Conservation (phyloP, 305 asterid genomes). For the Caryopteris hybrid region DNA sequence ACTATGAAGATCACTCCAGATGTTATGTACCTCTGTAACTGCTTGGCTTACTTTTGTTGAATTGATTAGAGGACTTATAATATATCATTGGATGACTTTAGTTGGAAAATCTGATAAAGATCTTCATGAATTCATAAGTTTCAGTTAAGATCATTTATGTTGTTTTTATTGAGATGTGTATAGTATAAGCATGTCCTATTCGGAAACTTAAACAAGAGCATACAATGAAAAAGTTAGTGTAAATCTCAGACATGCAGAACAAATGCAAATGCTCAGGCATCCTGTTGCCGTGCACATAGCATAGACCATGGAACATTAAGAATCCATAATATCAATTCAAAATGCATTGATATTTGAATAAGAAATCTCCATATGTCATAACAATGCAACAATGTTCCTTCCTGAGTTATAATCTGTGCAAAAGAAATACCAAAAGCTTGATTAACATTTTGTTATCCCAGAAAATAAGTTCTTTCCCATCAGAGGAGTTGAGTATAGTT, state of each 20-base stretch:
- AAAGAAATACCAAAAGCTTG: background rate
- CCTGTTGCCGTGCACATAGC: background rate
- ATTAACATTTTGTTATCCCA: background rate
- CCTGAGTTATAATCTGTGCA: background rate
- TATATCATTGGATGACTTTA: background rate
- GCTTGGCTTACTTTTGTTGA: background rate
- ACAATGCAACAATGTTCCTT: background rate
- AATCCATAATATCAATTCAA: background rate
- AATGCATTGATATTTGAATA: background rate
- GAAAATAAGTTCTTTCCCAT: constrained; percentile 1
- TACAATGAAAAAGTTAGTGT: background rate
- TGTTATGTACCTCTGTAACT: background rate
- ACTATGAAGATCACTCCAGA: background rate
- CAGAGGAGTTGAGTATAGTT: background rate
- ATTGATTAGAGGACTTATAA: background rate
- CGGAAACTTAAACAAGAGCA: background rate
- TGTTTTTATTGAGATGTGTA: background rate
- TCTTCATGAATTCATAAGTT: background rate
- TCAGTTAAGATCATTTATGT: background rate
- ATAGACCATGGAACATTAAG: background rate
- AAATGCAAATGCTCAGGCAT: background rate
- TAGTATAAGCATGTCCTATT: background rate
- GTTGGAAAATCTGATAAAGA: background rate
- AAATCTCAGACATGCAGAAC: background rate
- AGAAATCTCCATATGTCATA: background rate